Evolutionary conservation across 1,139 yeast genomes (phyloP), one percentile per base, ranked within the genome.

Genomic region (Saccharomyces hybrid): DNA sequence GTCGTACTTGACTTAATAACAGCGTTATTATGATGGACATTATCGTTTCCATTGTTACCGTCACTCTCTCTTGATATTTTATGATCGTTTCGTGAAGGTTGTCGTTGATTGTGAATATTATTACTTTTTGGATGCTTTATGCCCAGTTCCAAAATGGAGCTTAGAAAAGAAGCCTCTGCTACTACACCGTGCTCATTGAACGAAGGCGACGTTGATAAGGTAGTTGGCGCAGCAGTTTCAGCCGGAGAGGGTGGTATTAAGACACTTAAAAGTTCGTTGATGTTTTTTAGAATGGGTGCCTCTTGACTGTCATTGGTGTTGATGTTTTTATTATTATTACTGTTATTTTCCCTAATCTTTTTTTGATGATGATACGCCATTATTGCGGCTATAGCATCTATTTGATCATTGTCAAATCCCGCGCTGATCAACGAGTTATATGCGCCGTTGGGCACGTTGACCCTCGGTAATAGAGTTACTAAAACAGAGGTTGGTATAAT

Each of bases 371-470:
- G 86, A 62, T 83, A 86, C 0, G 90, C 91, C 46, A 85, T 81
- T 54, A 86, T 73, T 0, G 88, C 88, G 26, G 88, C 82, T 47
- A 86, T 73, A 3, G 88, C 81, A 64, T 84, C 89, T 23, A 86
- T 84, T 66, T 86, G 91, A 48, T 81, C 82, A 57, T 78, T 81
- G 5, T 82, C 75, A 50, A 85, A 74, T 0, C 93, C 93, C 1
- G 85, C 88, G 23, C 81, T 78, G 16, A 77, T 78, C 50, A 86
- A 69, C 0, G 88, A 79, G 23, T 75, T 72, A 58, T 82, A 78
- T 1, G 90, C 91, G 3, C 88, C 88, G 5, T 83, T 83, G 0
- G 93, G 93, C 2, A 86, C 88, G 0, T 81, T 80, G 42, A 83
- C 82, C 60, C 80, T 78, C 19, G 88, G 88, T 32, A 83, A 69